Evolutionary conservation across 164 flowering plant genomes (phyloP), one percentile per base, ranked within the genome.

Genomic region (Malania oleifera): DNA sequence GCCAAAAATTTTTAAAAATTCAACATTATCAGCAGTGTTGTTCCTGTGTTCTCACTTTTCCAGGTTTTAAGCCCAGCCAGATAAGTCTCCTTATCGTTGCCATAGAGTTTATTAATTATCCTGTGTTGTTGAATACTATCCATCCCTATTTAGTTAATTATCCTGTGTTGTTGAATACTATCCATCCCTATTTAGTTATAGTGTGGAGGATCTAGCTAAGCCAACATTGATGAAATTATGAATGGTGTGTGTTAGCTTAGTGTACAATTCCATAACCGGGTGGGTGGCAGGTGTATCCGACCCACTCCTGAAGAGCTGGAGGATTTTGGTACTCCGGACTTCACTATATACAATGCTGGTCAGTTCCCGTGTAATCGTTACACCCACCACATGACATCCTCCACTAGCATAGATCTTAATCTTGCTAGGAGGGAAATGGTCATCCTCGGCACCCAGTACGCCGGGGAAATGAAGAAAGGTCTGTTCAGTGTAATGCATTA

Each of bases 381-480:
- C 76, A 95, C 99, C 11, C 96, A 91, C 69, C 91, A 91, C 82
- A 95, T 95, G 99, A 95, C 99, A 43, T 91, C 97, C 49, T 91
- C 99, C 5, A 95, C 99, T 67, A 95, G 99, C 85, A 72, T 91
- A 77, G 97, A 95, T 65, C 57, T 95, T 17, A 86, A 88, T 75
- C 93, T 95, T 31, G 81, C 81, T 70, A 83, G 97, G 68, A 86
- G 74, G 77, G 99, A 95, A 72, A 95, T 95, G 97, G 97, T 95
- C 69, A 95, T 95, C 77, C 93, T 95, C 58, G 99, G 99, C 66
- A 91, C 99, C 1, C 96, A 86, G 61, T 95, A 91, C 67, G 99
- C 99, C 60, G 99, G 99, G 69, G 99, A 95, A 79, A 95, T 89
- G 99, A 95, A 95, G 89, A 95, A 95, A 68, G 99, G 99, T 47